Evolutionary conservation across 2,329 filamentous ascomycete genomes (phyloP), one percentile per base, ranked within the genome.

Genomic region (Nemania diffusa): DNA sequence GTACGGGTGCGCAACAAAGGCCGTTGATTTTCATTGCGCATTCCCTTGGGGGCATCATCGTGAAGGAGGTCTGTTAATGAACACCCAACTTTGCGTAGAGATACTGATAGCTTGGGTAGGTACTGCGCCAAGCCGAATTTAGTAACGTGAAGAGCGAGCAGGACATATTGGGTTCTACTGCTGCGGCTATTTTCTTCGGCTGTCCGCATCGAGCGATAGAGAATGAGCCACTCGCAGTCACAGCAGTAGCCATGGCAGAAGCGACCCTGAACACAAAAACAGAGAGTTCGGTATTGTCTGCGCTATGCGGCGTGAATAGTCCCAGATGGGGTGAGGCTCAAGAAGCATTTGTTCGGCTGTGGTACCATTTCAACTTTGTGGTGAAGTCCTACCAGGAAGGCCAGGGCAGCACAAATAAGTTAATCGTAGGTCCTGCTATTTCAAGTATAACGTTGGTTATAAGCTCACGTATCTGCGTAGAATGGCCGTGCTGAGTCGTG

Each of bases 1-100:
- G 27, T 44, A 27, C 22, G 32, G 32, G 50, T 26, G 42, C 51
- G 6, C 62, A 62, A 15, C 40, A 59, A 26, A 58, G 61, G 17
- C 66, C 69, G 8, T 20, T 70, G 17, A 27, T 67, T 7, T 63
- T 70, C 24, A 55, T 69, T 24, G 57, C 69, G 44, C 69, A 70
- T 62, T 69, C 69, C 5, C 50, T 69, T 2, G 66, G 69, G 11
- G 68, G 68, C 1, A 32, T 68, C 6, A 51, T 70, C 3, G 55
- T 70, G 5, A 70, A 68, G 46, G 65, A 70, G 48, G 69, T 68
- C 9, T 2, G 66, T 61, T 51, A 15, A 17, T 42, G 34, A 8
- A 50, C 13, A 59, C 1, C 1, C 2, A 9, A 44, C 8, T 29
- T 1, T 22, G 22, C 6, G 65, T 17, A 37, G 32, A 58, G 24